phyloP scores from a whole-genome alignment of 1,284 basidiomycete species.

The Heterobasidion occidentale region DNA sequence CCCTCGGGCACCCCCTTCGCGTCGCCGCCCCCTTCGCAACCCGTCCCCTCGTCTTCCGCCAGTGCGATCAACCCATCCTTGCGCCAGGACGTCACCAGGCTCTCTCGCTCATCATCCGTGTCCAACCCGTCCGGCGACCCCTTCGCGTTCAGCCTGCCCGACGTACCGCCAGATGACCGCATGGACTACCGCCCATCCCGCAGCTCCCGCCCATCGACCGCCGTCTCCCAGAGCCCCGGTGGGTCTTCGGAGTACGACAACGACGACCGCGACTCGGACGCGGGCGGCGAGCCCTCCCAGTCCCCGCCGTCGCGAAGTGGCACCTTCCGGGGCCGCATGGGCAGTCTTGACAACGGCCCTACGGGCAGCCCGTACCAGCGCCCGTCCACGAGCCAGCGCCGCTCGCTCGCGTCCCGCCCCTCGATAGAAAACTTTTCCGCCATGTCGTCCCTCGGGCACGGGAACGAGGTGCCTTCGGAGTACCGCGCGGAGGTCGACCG shows the following conservation, averaged over 20 bases:
- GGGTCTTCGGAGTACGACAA: slow-evolving; percentile 28
- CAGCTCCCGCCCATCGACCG: slow-evolving; percentile 22
- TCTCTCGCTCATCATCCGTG: slow-evolving; percentile 42
- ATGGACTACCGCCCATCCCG: slow-evolving; percentile 10
- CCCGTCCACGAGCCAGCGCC: slow-evolving; percentile 11
- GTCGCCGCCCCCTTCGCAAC: not conserved
- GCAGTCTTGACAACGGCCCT: slow-evolving; percentile 11
- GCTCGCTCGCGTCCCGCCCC: slow-evolving; percentile 13
- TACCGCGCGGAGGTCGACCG: slow-evolving; percentile 79
- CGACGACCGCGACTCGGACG: slow-evolving; percentile 20
- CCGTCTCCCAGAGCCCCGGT: slow-evolving; percentile 19
- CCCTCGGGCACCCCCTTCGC: not conserved
- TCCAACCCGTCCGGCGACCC: slow-evolving; percentile 34
- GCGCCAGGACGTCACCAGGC: slow-evolving; percentile 27
- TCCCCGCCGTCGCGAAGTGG: slow-evolving; percentile 6
- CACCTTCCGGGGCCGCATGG: slow-evolving; percentile 16
- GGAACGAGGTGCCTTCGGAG: slow-evolving; percentile 73
- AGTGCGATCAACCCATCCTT: slow-evolving; percentile 6
- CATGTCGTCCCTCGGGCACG: slow-evolving; percentile 22
- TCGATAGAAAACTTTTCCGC: slow-evolving; percentile 23
- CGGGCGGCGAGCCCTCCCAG: slow-evolving; percentile 16
- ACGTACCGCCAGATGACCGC: slow-evolving; percentile 16
- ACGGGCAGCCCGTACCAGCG: not conserved
- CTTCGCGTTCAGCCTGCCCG: slow-evolving; percentile 34
- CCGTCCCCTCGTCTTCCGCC: not conserved